phyloP scores from a whole-genome alignment of 768 basidiomycete genomes.

The Hygrophoropsis aurantiaca region DNA sequence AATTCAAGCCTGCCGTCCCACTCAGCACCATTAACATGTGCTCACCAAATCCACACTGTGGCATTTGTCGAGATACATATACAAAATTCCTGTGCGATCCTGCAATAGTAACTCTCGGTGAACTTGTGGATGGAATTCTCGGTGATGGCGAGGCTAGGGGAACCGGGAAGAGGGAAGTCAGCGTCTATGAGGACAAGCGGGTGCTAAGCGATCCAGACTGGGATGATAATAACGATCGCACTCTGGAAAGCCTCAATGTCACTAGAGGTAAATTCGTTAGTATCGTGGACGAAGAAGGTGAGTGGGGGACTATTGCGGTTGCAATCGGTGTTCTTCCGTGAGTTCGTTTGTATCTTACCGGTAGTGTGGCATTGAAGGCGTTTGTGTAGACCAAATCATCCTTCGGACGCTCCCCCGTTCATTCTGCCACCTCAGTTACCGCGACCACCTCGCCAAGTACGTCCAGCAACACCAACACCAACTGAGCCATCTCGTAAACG shows the following conservation, averaged over 20 bases:
- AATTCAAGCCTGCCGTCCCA: slow-evolving; percentile 77
- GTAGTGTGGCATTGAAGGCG: not conserved
- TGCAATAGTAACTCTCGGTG: slow-evolving; percentile 62
- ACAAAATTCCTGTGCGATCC: slow-evolving; percentile 73
- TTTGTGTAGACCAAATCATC: slow-evolving; percentile 52
- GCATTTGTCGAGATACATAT: slow-evolving; percentile 87
- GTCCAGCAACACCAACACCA: slow-evolving; percentile 35
- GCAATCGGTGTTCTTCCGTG: slow-evolving; percentile 71
- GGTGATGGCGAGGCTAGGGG: slow-evolving; percentile 43
- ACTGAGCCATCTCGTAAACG: slow-evolving; percentile 57
- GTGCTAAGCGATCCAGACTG: slow-evolving; percentile 92
- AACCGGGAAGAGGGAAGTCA: slow-evolving; percentile 57
- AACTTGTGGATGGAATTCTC: slow-evolving; percentile 69
- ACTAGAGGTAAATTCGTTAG: slow-evolving; percentile 83
- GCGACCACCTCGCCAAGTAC: slow-evolving; percentile 44
- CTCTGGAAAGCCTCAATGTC: slow-evolving; percentile 79
- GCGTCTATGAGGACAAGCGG: slow-evolving; percentile 84
- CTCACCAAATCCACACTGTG: slow-evolving; percentile 74
- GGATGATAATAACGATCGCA: slow-evolving; percentile 83
- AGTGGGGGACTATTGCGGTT: slow-evolving; percentile 68
- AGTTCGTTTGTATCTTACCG: slow-evolving; percentile 29
- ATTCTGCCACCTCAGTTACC: slow-evolving; percentile 70
- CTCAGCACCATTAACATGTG: slow-evolving; percentile 68
- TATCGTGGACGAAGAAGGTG: slow-evolving; percentile 86
- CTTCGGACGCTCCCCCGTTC: slow-evolving; percentile 48